Evolutionary conservation across 345 rosid species (phyloP).

Genomic region (Salix viminalis): DNA sequence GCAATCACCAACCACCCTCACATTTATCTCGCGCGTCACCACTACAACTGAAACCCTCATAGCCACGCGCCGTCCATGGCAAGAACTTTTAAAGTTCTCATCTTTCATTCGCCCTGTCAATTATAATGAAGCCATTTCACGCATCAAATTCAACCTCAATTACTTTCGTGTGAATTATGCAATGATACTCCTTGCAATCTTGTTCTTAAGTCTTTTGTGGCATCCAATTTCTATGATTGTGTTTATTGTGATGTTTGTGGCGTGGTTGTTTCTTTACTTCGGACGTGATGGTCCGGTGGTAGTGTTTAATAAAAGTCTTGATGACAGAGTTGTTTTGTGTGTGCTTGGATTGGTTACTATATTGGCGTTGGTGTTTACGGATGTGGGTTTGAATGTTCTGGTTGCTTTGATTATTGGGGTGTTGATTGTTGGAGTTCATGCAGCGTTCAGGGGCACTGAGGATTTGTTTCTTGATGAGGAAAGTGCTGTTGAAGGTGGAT

Average conservation of each 20-base stretch:
- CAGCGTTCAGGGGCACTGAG: constrained; percentile 51
- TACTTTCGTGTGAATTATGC: constrained; percentile 81
- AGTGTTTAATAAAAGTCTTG: constrained; percentile 39
- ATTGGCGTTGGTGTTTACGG: constrained; percentile 63
- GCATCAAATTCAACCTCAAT: constrained; percentile 44
- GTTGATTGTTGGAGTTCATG: constrained; percentile 57
- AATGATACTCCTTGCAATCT: constrained; percentile 41
- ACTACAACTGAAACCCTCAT: constrained; percentile 41
- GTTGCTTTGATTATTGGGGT: constrained; percentile 58
- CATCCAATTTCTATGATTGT: constrained; percentile 76
- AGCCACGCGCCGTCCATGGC: constrained; percentile 78
- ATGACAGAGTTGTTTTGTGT: constrained; percentile 52
- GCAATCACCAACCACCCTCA: constrained; percentile 23
- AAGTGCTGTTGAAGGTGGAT: constrained; percentile 52
- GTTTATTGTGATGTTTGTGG: constrained; percentile 52
- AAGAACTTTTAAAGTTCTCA: constrained; percentile 43
- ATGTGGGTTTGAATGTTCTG: constrained; percentile 68
- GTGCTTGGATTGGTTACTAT: constrained; percentile 55
- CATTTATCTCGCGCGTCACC: constrained; percentile 51
- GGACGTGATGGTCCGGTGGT: constrained; percentile 58
- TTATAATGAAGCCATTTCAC: constrained; percentile 51
- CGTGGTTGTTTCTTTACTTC: constrained; percentile 77
- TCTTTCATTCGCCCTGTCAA: constrained; percentile 55
- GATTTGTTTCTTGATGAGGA: constrained; percentile 77
- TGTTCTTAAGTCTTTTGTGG: constrained; percentile 73